phyloP scores from a whole-genome alignment of 768 basidiomycete genomes.

The Kwoniella botswanensis region DNA sequence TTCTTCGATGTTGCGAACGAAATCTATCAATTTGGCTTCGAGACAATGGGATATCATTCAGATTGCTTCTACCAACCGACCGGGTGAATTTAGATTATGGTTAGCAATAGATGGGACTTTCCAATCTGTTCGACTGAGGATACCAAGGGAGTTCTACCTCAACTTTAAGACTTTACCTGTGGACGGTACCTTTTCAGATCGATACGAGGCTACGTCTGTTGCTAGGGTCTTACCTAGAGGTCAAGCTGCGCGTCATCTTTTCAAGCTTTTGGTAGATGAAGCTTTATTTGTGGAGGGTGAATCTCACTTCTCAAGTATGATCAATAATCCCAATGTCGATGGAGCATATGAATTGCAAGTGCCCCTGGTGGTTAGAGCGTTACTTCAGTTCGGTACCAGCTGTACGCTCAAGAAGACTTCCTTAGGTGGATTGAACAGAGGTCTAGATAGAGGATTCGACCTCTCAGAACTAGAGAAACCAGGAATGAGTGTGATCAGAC shows the following conservation, averaged over 20 bases:
- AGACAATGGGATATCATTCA: conserved; percentile 92
- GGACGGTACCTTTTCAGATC: conserved; percentile 71
- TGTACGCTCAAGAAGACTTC: conserved; percentile 71
- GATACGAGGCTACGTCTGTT: conserved; percentile 76
- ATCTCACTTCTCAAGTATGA: conserved; percentile 88
- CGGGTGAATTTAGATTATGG: conserved; percentile 88
- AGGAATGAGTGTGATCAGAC: conserved; percentile 65
- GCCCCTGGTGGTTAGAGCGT: conserved; percentile 77
- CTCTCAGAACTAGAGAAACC: conserved; percentile 77
- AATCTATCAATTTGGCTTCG: conserved; percentile 62
- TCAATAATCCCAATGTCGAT: conserved; percentile 91
- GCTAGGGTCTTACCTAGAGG: conserved; percentile 79
- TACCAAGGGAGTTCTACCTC: conserved; percentile 90
- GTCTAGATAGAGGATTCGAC: conserved; percentile 80
- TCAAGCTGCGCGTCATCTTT: conserved; percentile 76
- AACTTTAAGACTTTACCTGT: conserved; percentile 76
- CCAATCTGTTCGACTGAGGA: conserved; percentile 77
- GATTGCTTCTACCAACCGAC: conserved; percentile 70
- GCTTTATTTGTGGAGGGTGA: conserved; percentile 80
- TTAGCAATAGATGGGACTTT: conserved; percentile 79
- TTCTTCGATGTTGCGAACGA: conserved; percentile 75
- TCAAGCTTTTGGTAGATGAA: conserved; percentile 81
- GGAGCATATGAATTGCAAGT: conserved; percentile 93
- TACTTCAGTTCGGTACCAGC: conserved; percentile 82
- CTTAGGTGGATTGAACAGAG: conserved; percentile 74